These are phyloP conservation scores for Colletotrichum incanum DNA, from an alignment of 2,329 filamentous ascomycete genomes.

Conservation along the genomic window DNA sequence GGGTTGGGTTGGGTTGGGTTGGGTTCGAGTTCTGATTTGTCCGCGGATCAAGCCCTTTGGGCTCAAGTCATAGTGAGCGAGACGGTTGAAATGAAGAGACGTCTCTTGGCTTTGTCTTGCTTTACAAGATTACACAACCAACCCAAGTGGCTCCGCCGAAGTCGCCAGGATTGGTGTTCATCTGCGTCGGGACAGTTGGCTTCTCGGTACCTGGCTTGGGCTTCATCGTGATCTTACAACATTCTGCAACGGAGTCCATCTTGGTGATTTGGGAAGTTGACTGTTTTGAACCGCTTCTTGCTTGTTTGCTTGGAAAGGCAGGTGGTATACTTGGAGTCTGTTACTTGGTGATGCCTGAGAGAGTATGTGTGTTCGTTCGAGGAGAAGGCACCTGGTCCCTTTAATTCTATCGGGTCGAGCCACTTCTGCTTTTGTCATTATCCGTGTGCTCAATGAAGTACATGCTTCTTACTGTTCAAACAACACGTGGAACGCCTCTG, in stretches of 20 bases:
- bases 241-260: background rate
- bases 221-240: background rate
- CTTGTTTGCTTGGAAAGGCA: background rate
- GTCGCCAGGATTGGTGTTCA: background rate
- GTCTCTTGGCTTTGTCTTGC: background rate
- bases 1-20: too few species aligned
- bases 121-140: conserved; percentile 3
- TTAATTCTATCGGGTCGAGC: background rate
- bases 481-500: background rate
- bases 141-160: background rate
- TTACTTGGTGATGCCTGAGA: background rate
- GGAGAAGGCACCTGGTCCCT: background rate
- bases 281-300: background rate
- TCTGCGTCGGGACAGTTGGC: background rate
- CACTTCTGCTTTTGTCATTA: background rate
- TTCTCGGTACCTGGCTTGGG: background rate
- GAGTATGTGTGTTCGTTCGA: too few species aligned
- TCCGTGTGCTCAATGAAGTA: background rate
- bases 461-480: too few species aligned
- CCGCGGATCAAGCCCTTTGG: background rate
- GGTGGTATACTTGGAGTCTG: background rate
- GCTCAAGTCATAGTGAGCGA: background rate
- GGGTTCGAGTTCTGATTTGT: background rate
- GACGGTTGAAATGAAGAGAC: background rate
- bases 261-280: background rate